phyloP scores from a whole-genome alignment of 306 rosid species.

The Morella rubra region DNA sequence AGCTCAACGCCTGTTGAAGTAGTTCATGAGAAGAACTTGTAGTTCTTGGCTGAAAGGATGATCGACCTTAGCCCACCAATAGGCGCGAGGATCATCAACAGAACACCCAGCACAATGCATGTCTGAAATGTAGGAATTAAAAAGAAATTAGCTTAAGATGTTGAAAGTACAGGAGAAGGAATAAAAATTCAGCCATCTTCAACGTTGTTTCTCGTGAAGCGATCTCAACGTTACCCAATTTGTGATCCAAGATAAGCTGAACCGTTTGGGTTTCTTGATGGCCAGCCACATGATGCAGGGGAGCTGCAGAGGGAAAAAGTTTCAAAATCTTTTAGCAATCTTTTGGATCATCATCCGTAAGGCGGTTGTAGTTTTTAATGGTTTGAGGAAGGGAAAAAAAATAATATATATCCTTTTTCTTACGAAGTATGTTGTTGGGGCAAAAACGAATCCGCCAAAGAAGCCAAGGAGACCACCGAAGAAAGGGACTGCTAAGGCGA shows the following conservation, averaged over 20 bases:
- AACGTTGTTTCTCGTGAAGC: too few species aligned
- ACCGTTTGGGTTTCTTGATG: slow-evolving; percentile 57
- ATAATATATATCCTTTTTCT: slow-evolving; percentile 30
- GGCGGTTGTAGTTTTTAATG: background rate
- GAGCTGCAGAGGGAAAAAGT: slow-evolving; percentile 44
- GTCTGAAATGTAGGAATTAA: slow-evolving; percentile 32
- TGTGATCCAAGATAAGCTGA: slow-evolving; percentile 56
- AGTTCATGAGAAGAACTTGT: slow-evolving; percentile 68
- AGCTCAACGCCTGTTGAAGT: background rate
- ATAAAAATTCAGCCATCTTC: background rate
- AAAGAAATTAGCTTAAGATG: slow-evolving; percentile 1
- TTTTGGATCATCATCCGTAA: background rate
- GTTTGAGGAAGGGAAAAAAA: background rate
- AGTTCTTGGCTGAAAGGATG: slow-evolving; percentile 44
- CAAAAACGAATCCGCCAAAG: slow-evolving; percentile 86
- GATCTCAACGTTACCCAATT: slow-evolving; percentile 60
- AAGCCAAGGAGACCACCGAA: slow-evolving; percentile 85
- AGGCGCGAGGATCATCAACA: slow-evolving; percentile 69
- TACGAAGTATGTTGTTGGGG: slow-evolving; percentile 84
- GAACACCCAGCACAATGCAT: slow-evolving; percentile 64
- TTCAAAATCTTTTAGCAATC: background rate
- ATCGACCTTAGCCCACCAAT: slow-evolving; percentile 66
- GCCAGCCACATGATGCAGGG: slow-evolving; percentile 85
- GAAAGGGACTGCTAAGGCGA: slow-evolving; percentile 71
- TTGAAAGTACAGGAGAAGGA: background rate